Evolutionary conservation across 148 eudicot species (phyloP).

Genomic region (Camellia granthamiana): DNA sequence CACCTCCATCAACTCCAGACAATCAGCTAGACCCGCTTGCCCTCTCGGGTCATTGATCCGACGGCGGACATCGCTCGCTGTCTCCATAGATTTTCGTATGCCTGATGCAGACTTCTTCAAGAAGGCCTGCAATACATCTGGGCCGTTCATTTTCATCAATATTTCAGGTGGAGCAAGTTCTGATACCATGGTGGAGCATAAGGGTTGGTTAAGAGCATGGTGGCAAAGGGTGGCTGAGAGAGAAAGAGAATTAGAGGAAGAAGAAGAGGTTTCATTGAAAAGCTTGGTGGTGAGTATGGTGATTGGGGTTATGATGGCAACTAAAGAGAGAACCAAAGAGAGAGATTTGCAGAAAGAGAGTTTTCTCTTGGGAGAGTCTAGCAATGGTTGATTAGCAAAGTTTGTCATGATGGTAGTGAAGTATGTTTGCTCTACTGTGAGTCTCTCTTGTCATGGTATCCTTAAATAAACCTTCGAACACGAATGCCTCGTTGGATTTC

Average conservation of each 20-base stretch:
- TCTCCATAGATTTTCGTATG: not conserved
- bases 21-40: slow-evolving; percentile 28
- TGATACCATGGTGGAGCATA: slow-evolving; percentile 5
- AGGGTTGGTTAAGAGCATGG: slow-evolving; percentile 18
- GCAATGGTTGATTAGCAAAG: not conserved
- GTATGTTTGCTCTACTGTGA: not conserved
- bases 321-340: not conserved
- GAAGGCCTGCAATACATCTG: slow-evolving; percentile 12
- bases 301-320: slow-evolving; percentile 16
- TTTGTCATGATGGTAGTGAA: slow-evolving; percentile 11
- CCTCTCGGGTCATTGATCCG: slow-evolving; percentile 18
- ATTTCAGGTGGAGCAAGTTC: not conserved
- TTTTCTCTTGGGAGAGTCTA: too few species aligned
- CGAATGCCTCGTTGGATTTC: too few species aligned
- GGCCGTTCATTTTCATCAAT: not conserved
- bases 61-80: not conserved
- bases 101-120: slow-evolving; percentile 12
- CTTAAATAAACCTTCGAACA: not conserved
- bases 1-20: slow-evolving; percentile 33
- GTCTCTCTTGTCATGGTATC: not conserved
- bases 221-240: slow-evolving; percentile 7
- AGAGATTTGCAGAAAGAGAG: too few species aligned
- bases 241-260: not conserved
- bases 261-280: not conserved
- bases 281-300: not conserved